These are phyloP conservation scores for Mycena venus DNA, from an alignment of 768 basidiomycete species.

Conservation along the genomic window DNA sequence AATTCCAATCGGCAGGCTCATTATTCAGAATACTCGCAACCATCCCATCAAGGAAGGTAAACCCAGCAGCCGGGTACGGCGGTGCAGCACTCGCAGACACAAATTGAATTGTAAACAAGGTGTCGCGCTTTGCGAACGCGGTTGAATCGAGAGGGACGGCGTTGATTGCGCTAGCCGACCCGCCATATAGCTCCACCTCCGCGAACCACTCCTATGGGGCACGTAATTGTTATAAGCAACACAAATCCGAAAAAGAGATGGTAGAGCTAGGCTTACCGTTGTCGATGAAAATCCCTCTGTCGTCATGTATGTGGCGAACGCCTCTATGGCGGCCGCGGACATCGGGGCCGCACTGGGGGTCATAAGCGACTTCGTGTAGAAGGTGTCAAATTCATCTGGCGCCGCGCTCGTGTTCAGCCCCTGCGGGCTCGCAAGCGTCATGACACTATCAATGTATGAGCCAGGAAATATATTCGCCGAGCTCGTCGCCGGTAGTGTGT, in stretches of 20 bases:
- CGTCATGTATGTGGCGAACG: slow-evolving; percentile 55
- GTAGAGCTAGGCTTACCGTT: slow-evolving; percentile 30
- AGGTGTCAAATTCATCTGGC: slow-evolving; percentile 52
- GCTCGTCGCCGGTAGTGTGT: slow-evolving; percentile 41
- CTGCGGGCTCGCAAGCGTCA: slow-evolving; percentile 41
- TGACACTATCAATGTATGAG: slow-evolving; percentile 49
- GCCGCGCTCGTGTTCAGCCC: slow-evolving; percentile 44
- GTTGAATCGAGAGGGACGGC: slow-evolving; percentile 42
- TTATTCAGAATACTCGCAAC: slow-evolving; percentile 42
- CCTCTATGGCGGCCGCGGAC: slow-evolving; percentile 44
- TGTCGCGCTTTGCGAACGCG: slow-evolving; percentile 49
- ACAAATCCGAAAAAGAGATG: slow-evolving; percentile 18
- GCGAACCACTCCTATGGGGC: slow-evolving; percentile 40
- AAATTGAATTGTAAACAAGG: slow-evolving; percentile 51
- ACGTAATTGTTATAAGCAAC: slow-evolving; percentile 9
- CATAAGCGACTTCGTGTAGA: slow-evolving; percentile 59
- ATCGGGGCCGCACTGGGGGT: slow-evolving; percentile 51
- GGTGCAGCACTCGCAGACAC: slow-evolving; percentile 39
- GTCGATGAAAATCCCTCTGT: slow-evolving; percentile 53
- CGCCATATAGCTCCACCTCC: slow-evolving; percentile 46
- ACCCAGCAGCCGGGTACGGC: slow-evolving; percentile 50
- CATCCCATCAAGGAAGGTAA: slow-evolving; percentile 52
- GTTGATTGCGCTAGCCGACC: slow-evolving; percentile 47
- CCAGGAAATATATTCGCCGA: slow-evolving; percentile 38
- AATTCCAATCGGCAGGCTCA: slow-evolving; percentile 45